A percentile compares a stretch with the other conserved stretches of the same genome.
Evolutionary conservation across 2,329 filamentous ascomycete genomes (phyloP).

Genomic region (Endoconidiophora polonica): DNA sequence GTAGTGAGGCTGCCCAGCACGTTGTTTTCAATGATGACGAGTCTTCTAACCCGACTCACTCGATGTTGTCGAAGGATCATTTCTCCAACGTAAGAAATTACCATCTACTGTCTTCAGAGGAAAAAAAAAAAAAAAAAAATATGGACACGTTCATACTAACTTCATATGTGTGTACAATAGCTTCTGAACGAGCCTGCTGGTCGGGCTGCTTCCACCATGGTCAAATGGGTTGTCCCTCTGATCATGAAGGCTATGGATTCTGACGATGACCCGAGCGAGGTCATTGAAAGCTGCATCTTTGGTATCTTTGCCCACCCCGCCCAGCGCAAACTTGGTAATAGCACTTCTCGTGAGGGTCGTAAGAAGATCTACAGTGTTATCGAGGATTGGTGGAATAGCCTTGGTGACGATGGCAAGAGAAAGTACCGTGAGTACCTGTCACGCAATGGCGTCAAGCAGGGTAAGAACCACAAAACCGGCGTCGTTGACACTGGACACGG

Average conservation of each 20-base stretch:
- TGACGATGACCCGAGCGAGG: constrained; percentile 56
- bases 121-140: background rate
- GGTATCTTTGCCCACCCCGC: constrained; percentile 84
- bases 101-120: too few species aligned
- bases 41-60: constrained; percentile 73
- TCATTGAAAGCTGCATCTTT: constrained; percentile 58
- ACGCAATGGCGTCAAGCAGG: constrained; percentile 57
- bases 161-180: constrained; percentile 17
- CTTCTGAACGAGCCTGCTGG: constrained; percentile 79
- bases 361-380: constrained; percentile 64
- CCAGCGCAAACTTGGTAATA: constrained; percentile 50
- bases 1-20: constrained; percentile 67
- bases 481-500: constrained; percentile 71
- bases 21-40: constrained; percentile 71
- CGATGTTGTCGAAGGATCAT: constrained; percentile 91
- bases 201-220: constrained; percentile 58
- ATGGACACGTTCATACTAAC: constrained; percentile 8
- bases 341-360: constrained; percentile 57
- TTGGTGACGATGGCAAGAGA: constrained; percentile 44
- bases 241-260: constrained; percentile 71
- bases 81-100: constrained; percentile 54
- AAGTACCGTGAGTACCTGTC: constrained; percentile 60
- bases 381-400: constrained; percentile 63
- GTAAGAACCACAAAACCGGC: constrained; percentile 74
- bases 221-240: constrained; percentile 78